Evolutionary conservation across 2,329 filamentous ascomycete species (phyloP).

Genomic region (Diplocarpon rosae): DNA sequence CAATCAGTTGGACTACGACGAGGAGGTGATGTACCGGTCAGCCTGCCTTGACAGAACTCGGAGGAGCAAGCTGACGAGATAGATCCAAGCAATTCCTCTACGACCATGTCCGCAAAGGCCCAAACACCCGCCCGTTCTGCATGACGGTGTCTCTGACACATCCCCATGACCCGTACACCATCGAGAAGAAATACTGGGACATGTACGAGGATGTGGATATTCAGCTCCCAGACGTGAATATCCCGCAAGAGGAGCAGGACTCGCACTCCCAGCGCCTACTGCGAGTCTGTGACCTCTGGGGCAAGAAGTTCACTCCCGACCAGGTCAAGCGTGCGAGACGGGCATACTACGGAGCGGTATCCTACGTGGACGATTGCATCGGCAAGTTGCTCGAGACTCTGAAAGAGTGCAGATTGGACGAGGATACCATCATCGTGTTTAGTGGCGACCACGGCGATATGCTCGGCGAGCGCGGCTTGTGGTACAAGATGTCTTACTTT

Average conservation of each 20-base stretch:
- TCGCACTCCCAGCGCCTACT: slow-evolving; percentile 78
- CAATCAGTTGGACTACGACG: slow-evolving; percentile 92
- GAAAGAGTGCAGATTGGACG: slow-evolving; percentile 66
- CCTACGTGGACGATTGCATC: slow-evolving; percentile 88
- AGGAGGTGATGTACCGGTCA: slow-evolving; percentile 81
- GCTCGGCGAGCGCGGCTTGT: slow-evolving; percentile 83
- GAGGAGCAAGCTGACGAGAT: slow-evolving; percentile 6
- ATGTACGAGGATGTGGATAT: slow-evolving; percentile 84
- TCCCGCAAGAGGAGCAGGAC: slow-evolving; percentile 74
- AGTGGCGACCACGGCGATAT: slow-evolving; percentile 93
- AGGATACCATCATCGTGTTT: slow-evolving; percentile 86
- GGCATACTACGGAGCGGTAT: slow-evolving; percentile 87
- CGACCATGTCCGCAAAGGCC: slow-evolving; percentile 75
- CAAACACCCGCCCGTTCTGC: slow-evolving; percentile 65
- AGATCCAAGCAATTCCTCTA: slow-evolving; percentile 76
- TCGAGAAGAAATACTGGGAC: slow-evolving; percentile 90
- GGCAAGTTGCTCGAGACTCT: slow-evolving; percentile 70
- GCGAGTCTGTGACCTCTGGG: slow-evolving; percentile 78
- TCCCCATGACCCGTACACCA: slow-evolving; percentile 90
- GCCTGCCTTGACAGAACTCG: not conserved
- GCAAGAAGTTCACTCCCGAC: slow-evolving; percentile 71
- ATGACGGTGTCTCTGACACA: slow-evolving; percentile 88
- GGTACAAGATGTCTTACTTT: slow-evolving; percentile 98
- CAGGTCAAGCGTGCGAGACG: slow-evolving; percentile 77
- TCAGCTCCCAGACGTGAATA: slow-evolving; percentile 64